Percentiles rank a stretch among this genome's conserved stretches.
Evolutionary conservation across 1,284 basidiomycete genomes (phyloP).

Genomic region (Ustilago tritici): DNA sequence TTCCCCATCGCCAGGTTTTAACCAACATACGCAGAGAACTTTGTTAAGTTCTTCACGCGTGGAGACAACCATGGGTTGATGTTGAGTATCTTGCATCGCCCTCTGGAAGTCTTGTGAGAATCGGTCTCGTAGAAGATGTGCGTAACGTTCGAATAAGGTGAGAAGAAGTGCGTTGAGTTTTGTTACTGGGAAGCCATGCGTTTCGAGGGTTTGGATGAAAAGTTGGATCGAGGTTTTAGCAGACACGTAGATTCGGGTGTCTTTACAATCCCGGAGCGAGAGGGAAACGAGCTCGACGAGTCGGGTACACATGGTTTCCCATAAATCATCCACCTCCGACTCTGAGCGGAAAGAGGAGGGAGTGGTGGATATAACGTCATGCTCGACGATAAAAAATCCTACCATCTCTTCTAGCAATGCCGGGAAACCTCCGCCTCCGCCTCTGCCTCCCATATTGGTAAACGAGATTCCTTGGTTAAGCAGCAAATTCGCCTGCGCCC

Average conservation of each 20-base stretch:
- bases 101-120: constrained; percentile 77
- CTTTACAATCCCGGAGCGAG: constrained; percentile 80
- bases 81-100: constrained; percentile 84
- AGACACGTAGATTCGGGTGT: constrained; percentile 84
- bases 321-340: constrained; percentile 92
- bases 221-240: constrained; percentile 86
- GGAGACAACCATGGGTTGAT: constrained; percentile 88
- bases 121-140: constrained; percentile 82
- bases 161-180: constrained; percentile 87
- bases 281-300: constrained; percentile 82
- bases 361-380: constrained; percentile 88
- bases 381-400: constrained; percentile 98
- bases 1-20: constrained; percentile 73
- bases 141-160: constrained; percentile 90
- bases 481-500: constrained; percentile 91
- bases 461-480: constrained; percentile 76
- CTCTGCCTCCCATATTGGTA: constrained; percentile 22
- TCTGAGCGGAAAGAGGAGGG: constrained; percentile 81
- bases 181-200: constrained; percentile 83
- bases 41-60: constrained; percentile 79
- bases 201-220: constrained; percentile 91
- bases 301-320: constrained; percentile 87
- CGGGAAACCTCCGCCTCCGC: constrained; percentile 40
- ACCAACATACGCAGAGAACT: constrained; percentile 86
- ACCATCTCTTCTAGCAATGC: constrained; percentile 82